Evolutionary conservation across 2,329 filamentous ascomycete genomes (phyloP).

Genomic region (Pseudocercospora musae): DNA sequence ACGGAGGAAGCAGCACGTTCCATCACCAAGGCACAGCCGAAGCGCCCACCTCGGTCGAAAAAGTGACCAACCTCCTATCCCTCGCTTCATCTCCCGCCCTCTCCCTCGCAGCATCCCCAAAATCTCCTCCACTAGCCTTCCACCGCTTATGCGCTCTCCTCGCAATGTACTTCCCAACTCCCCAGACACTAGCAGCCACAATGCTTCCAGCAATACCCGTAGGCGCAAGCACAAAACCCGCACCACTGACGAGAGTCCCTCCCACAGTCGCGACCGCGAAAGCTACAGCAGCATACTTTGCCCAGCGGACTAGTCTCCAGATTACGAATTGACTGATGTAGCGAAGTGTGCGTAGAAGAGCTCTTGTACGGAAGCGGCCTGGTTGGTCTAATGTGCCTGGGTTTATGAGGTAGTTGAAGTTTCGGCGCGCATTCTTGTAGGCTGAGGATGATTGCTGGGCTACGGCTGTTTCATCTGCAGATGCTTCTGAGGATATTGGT

Average conservation of each 20-base stretch:
- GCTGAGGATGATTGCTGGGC: constrained; percentile 6
- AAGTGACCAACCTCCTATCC: not conserved
- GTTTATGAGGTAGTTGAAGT: constrained; percentile 14
- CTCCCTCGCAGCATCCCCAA: not conserved
- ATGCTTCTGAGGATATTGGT: not conserved
- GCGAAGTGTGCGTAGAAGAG: constrained; percentile 38
- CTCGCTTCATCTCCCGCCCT: not conserved
- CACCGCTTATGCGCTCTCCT: not conserved
- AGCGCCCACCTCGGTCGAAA: not conserved
- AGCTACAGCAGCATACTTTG: constrained; percentile 44
- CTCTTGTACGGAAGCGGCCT: constrained; percentile 38
- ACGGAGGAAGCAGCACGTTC: not conserved
- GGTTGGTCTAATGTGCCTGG: constrained; percentile 23
- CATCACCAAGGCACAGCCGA: not conserved
- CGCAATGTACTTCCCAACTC: not conserved
- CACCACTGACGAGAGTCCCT: constrained; percentile 38
- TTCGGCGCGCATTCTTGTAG: constrained; percentile 1
- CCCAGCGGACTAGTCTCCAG: constrained; percentile 43
- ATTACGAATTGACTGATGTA: constrained; percentile 42
- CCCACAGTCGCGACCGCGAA: constrained; percentile 40
- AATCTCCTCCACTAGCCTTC: not conserved
- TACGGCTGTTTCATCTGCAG: not conserved
- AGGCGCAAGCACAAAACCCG: constrained; percentile 43
- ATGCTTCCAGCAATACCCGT: constrained; percentile 34
- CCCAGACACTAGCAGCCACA: not conserved